These are phyloP conservation scores for Thielaviopsis populi DNA, from an alignment of 2,329 filamentous ascomycete genomes.

Conservation along the genomic window DNA sequence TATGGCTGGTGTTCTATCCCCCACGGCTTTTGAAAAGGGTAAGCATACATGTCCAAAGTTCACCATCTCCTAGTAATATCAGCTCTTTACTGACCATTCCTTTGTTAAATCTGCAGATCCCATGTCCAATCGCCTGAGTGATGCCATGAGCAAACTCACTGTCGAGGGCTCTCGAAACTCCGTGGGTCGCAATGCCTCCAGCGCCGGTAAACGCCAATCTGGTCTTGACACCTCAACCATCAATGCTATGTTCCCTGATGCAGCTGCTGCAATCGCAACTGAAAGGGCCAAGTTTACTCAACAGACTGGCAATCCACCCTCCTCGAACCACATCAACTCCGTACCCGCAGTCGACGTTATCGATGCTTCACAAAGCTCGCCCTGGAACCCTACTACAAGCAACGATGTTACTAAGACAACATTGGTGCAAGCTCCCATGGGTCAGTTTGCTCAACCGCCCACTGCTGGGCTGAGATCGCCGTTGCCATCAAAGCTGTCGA, in stretches of 20 bases:
- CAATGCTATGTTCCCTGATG: constrained; percentile 98
- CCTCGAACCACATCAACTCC: constrained; percentile 84
- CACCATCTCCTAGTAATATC: neutral
- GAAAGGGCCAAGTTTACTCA: constrained; percentile 97
- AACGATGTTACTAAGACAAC: constrained; percentile 52
- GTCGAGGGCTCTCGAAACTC: constrained; percentile 80
- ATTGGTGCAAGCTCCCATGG: constrained; percentile 71
- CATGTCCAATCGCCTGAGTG: constrained; percentile 89
- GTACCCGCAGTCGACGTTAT: constrained; percentile 38
- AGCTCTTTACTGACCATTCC: constrained; percentile 16
- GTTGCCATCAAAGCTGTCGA: constrained; percentile 46
- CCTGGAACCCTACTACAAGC: constrained; percentile 49
- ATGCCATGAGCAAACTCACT: constrained; percentile 91
- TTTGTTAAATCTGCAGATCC: constrained; percentile 47
- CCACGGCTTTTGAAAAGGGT: constrained; percentile 95
- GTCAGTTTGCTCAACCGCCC: constrained; percentile 79
- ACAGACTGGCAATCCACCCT: constrained; percentile 75
- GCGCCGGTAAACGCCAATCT: constrained; percentile 72
- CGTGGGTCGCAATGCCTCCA: constrained; percentile 62
- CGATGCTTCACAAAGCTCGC: constrained; percentile 55
- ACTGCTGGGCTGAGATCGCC: constrained; percentile 66
- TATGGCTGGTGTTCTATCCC: constrained; percentile 88
- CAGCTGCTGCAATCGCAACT: constrained; percentile 92
- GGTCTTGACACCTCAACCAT: constrained; percentile 87
- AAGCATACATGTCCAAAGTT: constrained; percentile 20